Percentiles rank a stretch among this genome's conserved stretches.
phyloP scores from a whole-genome alignment of 2,329 filamentous ascomycete species.

The Alternaria dauci region DNA sequence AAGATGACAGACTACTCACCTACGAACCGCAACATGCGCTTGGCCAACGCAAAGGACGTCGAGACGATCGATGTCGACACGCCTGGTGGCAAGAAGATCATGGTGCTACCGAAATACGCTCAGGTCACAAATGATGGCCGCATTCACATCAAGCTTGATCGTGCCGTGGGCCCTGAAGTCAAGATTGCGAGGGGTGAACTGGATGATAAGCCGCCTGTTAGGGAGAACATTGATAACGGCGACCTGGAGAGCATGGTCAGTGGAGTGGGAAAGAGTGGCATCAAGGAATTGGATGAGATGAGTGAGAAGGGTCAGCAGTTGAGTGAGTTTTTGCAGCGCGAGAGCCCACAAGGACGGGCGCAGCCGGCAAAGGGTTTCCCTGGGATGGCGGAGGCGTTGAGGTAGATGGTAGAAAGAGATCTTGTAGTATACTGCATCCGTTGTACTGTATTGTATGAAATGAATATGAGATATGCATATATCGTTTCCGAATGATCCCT shows the following conservation, averaged over 20 bases:
- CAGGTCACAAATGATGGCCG: slow-evolving; percentile 42
- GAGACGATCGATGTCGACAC: slow-evolving; percentile 53
- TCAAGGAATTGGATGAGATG: slow-evolving; percentile 32
- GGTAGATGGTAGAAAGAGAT: neutral
- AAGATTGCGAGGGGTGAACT: slow-evolving; percentile 35
- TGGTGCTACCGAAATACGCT: slow-evolving; percentile 58
- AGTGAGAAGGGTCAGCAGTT: slow-evolving; percentile 28
- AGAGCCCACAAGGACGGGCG: slow-evolving; percentile 6
- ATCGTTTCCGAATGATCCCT: neutral
- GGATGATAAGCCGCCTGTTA: slow-evolving; percentile 35
- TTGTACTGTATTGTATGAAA: slow-evolving; percentile 11
- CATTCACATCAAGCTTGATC: slow-evolving; percentile 39
- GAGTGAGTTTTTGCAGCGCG: slow-evolving; percentile 19
- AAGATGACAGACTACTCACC: slow-evolving; percentile 42
- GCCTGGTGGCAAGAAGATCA: slow-evolving; percentile 62
- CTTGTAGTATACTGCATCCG: slow-evolving; percentile 3
- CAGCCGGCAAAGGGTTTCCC: slow-evolving; percentile 7
- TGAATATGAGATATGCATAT: neutral
- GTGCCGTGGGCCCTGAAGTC: slow-evolving; percentile 32
- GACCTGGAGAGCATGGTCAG: slow-evolving; percentile 18
- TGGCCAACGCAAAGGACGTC: slow-evolving; percentile 26
- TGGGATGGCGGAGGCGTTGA: slow-evolving; percentile 15
- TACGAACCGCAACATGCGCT: slow-evolving; percentile 25
- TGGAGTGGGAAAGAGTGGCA: slow-evolving; percentile 20
- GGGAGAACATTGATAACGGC: slow-evolving; percentile 17